These are phyloP conservation scores for Huiozyma sinensis DNA, from an alignment of 805 yeast genomes.

Conservation along the genomic window DNA sequence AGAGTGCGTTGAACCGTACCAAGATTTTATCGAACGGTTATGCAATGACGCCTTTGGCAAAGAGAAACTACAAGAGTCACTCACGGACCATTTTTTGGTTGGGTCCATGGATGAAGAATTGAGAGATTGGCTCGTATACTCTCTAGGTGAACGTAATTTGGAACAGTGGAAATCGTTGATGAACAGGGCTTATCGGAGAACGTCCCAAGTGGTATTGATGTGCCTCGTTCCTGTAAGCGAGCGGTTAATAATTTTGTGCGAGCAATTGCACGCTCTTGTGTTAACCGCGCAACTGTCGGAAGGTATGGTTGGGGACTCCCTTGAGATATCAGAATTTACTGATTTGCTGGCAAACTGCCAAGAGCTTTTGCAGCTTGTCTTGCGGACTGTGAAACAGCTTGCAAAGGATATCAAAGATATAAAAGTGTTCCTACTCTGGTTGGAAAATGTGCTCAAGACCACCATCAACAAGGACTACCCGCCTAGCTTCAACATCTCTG, in stretches of 20 bases:
- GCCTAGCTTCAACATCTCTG: conserved; percentile 2
- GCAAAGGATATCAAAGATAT: conserved; percentile 9
- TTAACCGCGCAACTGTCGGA: conserved; percentile 1
- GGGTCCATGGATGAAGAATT: conserved; percentile 42
- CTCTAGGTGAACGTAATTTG: conserved; percentile 56
- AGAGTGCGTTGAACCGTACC: conserved; percentile 15
- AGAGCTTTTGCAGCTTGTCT: conserved; percentile 3
- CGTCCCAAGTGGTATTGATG: conserved; percentile 37
- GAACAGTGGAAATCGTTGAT: conserved; percentile 46
- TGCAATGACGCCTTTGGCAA: conserved; percentile 11
- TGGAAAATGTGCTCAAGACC: conserved; percentile 12
- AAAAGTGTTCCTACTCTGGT: conserved; percentile 13
- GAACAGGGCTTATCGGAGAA: conserved; percentile 38
- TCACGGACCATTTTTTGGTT: conserved; percentile 28
- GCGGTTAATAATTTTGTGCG: conserved; percentile 35
- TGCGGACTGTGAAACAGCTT: conserved; percentile 7
- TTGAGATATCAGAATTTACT: not conserved
- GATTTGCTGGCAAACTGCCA: conserved; percentile 2
- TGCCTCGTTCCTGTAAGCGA: conserved; percentile 47
- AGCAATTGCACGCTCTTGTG: conserved; percentile 6
- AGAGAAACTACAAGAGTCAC: conserved; percentile 26
- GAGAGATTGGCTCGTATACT: conserved; percentile 51
- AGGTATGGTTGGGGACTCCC: not conserved
- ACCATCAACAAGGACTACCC: conserved; percentile 15
- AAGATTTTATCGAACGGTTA: conserved; percentile 11